Conservation (phyloP, 768 basidiomycete genomes). For the Butyriboletus loyo region DNA sequence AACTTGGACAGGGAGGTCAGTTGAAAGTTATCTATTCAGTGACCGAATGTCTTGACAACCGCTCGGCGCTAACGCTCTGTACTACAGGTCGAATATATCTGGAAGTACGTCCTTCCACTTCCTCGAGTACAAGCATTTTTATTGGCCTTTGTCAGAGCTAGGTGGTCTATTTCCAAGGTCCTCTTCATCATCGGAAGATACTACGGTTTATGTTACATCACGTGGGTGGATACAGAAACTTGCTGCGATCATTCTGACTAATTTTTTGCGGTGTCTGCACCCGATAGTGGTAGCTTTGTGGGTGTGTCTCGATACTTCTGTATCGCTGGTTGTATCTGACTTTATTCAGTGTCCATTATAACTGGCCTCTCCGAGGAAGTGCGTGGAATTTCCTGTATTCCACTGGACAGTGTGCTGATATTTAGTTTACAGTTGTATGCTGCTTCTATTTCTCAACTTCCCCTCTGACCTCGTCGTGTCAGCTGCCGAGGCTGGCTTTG, state of each 20-base stretch:
- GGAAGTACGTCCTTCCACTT: background rate
- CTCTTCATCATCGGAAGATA: conserved; percentile 1
- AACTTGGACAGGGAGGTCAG: conserved; percentile 8
- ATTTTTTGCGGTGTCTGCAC: no score
- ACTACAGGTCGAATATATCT: background rate
- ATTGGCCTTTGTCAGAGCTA: background rate
- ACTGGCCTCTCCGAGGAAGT: no score
- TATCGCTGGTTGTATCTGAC: no score
- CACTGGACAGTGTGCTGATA: background rate
- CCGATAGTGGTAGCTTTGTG: no score
- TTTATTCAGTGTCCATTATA: no score
- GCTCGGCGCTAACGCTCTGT: background rate
- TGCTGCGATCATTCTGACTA: no score
- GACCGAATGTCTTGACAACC: background rate
- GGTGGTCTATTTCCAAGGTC: background rate
- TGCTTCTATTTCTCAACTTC: background rate
- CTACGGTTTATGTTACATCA: background rate
- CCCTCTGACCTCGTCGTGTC: background rate
- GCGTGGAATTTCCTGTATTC: no score
- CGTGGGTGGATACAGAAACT: no score
- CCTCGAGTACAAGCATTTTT: background rate
- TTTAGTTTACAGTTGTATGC: background rate
- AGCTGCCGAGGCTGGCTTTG: background rate
- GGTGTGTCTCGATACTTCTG: no score
- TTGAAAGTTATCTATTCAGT: background rate